These are phyloP conservation scores for Acaromyces ingoldii DNA, from an alignment of 1,284 basidiomycete species.

Conservation along the genomic window DNA sequence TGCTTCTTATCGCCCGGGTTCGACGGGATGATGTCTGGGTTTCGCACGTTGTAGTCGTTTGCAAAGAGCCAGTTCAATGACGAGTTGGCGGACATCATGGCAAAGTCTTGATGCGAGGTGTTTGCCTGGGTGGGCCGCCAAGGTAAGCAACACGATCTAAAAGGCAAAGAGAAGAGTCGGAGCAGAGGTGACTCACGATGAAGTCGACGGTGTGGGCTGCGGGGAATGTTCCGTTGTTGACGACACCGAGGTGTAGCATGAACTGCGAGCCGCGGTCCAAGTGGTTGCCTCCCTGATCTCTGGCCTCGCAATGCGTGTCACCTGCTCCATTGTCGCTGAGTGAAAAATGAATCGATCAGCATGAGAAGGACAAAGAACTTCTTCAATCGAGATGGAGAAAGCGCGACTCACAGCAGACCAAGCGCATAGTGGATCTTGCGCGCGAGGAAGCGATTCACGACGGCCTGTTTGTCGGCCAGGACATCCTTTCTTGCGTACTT, in stretches of 20 bases:
- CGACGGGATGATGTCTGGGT: conserved; percentile 16
- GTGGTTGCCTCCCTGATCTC: conserved; percentile 40
- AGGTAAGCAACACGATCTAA: too few species aligned
- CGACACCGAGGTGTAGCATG: conserved; percentile 17
- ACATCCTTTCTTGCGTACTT: conserved; percentile 35
- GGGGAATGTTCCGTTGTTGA: conserved; percentile 21
- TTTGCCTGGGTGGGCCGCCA: too few species aligned
- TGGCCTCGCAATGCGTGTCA: conserved; percentile 42
- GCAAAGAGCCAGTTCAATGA: conserved; percentile 34
- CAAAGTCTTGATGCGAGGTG: conserved; percentile 45
- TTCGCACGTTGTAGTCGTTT: conserved; percentile 24
- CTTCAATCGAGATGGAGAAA: background rate
- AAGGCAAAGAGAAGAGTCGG: too few species aligned
- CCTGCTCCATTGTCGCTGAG: conserved; percentile 32
- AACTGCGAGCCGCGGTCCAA: conserved; percentile 41
- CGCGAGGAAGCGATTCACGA: conserved; percentile 27
- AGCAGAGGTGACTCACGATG: too few species aligned
- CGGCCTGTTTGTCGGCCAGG: conserved; percentile 19
- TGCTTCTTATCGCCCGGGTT: conserved; percentile 33
- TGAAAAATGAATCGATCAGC: background rate
- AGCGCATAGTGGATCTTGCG: conserved; percentile 35
- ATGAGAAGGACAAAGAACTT: background rate
- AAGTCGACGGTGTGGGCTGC: conserved; percentile 30
- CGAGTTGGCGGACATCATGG: conserved; percentile 38
- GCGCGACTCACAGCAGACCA: conserved; percentile 18